Base-by-base conservation (phyloP, 2,329 filamentous ascomycete species). In the Pyrenochaeta sp. region DNA sequence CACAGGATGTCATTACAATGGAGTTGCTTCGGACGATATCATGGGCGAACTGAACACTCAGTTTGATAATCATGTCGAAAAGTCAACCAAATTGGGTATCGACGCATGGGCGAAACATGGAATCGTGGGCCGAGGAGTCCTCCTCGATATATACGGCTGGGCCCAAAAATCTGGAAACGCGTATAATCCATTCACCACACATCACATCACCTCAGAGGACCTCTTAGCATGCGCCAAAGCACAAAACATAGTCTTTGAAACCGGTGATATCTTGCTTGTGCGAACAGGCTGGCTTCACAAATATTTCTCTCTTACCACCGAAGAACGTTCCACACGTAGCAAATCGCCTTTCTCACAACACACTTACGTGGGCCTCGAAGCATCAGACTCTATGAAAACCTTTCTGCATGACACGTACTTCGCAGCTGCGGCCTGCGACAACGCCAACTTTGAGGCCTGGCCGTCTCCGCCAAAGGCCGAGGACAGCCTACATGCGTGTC, bases 371-470 rank as follows among this genome's bases (percentile, higher is more conserved):
- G 65, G 79, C 72, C 81, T 96, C 94, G 85, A 96, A 90, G 74
- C 90, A 87, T 74, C 88, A 81, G 70, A 96, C 84, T 63, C 91
- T 82, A 66, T 92, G 93, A 72, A 88, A 82, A 72, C 96, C 77
- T 83, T 96, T 87, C 57, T 91, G 92, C 76, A 89, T 85, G 88
- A 96, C 34, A 46, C 34, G 1, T 60, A 60, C 35, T 60, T 56
- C 21, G 51, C 60, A 3, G 65, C 67, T 13, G 64, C 61, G 10
- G 67, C 58, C 13, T 53, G 57, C 1, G 67, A 74, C 39, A 56
- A 66, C 4, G 67, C 53, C 19, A 69, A 65, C 4, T 68, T 71
- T 27, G 72, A 71, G 64, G 53, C 34, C 1, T 58, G 51, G 56
- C 61, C 61, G 6, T n/a, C n/a, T n/a, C 52, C 56, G 9, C 20